Conservation (phyloP, 2,329 filamentous ascomycete species). For the Aureobasidium subglaciale region DNA sequence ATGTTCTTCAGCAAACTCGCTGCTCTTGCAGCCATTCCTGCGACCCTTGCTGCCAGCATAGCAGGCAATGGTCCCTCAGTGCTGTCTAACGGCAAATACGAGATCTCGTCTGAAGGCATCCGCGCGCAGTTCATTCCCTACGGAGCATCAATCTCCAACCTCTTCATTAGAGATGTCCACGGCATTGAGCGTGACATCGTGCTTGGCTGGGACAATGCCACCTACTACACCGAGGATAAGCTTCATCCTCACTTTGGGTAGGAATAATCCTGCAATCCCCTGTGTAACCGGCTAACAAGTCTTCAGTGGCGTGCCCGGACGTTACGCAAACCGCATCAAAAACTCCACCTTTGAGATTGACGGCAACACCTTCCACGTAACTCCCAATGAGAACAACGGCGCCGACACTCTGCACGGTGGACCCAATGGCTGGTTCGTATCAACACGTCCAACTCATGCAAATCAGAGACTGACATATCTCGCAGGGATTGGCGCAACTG, state of each 20-base stretch:
- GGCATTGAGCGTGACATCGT: constrained; percentile 65
- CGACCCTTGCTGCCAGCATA: constrained; percentile 17
- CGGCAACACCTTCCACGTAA: constrained; percentile 40
- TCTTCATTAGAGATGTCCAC: constrained; percentile 62
- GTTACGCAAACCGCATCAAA: constrained; percentile 73
- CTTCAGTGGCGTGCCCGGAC: constrained; percentile 28
- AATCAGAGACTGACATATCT: constrained; percentile 45
- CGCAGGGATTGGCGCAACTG: constrained; percentile 63
- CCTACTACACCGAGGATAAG: constrained; percentile 57
- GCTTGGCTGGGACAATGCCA: constrained; percentile 68
- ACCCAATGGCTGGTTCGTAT: constrained; percentile 43
- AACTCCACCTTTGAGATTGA: constrained; percentile 50
- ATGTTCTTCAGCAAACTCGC: constrained; percentile 13
- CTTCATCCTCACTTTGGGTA: constrained; percentile 62
- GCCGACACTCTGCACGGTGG: constrained; percentile 46
- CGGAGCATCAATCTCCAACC: constrained; percentile 64
- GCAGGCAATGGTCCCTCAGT: constrained; percentile 22
- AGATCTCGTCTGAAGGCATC: constrained; percentile 60
- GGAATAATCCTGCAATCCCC: neutral
- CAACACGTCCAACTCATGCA: constrained; percentile 42
- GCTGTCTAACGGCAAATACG: constrained; percentile 54
- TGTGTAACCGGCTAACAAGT: neutral
- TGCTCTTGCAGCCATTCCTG: constrained; percentile 20
- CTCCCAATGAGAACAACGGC: constrained; percentile 46
- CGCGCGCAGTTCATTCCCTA: constrained; percentile 65